A percentile compares a stretch with the other conserved stretches of the same genome.
These are phyloP conservation scores for Pseudogymnoascus sp. DNA, from an alignment of 2,329 filamentous ascomycete genomes.

Conservation along the genomic window DNA sequence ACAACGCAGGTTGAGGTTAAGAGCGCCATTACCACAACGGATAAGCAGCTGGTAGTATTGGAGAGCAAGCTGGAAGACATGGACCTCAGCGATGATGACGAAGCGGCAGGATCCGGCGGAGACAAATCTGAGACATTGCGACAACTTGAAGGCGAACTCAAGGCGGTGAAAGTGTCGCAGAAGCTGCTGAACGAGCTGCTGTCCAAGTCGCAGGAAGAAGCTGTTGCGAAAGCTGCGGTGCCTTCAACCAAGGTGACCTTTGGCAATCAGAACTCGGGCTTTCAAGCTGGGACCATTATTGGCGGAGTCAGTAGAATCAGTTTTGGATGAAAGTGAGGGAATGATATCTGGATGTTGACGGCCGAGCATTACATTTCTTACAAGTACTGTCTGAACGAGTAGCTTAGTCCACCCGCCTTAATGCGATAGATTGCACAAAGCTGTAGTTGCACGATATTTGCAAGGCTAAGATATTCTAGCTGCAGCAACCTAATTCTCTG, in stretches of 20 bases:
- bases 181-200: conserved; percentile 20
- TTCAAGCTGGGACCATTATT: conserved; percentile 19
- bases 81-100: conserved; percentile 19
- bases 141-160: conserved; percentile 21
- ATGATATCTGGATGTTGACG: not conserved
- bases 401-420: too few relatives aligned
- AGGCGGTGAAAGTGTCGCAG: conserved; percentile 17
- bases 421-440: too few relatives aligned
- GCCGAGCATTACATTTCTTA: not conserved
- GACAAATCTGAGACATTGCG: conserved; percentile 17
- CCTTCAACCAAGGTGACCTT: conserved; percentile 18
- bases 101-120: conserved; percentile 11
- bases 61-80: conserved; percentile 26
- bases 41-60: conserved; percentile 21
- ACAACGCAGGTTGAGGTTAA: conserved; percentile 24
- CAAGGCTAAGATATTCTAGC: too few relatives aligned
- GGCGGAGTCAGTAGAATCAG: conserved; percentile 17
- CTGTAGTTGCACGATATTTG: too few relatives aligned
- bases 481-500: too few relatives aligned
- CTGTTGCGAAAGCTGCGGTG: conserved; percentile 18
- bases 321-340: conserved; percentile 16
- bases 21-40: conserved; percentile 20
- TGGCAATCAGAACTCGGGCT: conserved; percentile 18
- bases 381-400: not conserved
- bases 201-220: conserved; percentile 20